Evolutionary conservation across 1,284 basidiomycete genomes (phyloP).

Genomic region (Sporisorium reilianum): DNA sequence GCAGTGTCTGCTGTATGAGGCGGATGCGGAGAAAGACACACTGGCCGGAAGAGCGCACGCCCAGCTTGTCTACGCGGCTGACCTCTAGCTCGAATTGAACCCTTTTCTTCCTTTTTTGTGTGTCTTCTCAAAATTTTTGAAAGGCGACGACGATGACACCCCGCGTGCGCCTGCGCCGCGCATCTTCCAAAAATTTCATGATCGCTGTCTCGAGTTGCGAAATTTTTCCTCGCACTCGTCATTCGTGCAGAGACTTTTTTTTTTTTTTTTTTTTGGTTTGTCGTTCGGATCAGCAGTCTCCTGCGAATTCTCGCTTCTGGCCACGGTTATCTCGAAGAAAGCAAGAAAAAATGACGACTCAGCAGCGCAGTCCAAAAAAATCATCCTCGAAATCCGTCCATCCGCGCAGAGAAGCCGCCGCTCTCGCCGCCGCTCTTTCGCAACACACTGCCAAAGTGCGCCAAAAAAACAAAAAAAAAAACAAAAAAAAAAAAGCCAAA

Average conservation of each 20-base stretch:
- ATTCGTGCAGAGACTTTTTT: too few relatives aligned
- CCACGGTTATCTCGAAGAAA: not conserved
- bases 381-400: not conserved
- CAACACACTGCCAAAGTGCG: not conserved
- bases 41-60: not conserved
- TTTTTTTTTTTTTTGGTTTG: too few relatives aligned
- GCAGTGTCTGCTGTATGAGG: too few relatives aligned
- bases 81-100: too few relatives aligned
- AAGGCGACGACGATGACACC: not conserved
- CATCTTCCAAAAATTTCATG: conserved; percentile 1
- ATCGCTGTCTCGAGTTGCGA: conserved; percentile 6
- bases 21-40: too few relatives aligned
- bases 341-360: conserved; percentile 1
- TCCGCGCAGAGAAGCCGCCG: conserved; percentile 3
- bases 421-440: not conserved
- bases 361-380: not conserved
- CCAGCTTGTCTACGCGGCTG: too few relatives aligned
- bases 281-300: too few relatives aligned
- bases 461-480: conserved; percentile 3
- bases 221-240: conserved; percentile 4
- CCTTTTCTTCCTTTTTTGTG: not conserved
- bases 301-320: not conserved
- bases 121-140: conserved; percentile 3
- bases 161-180: too few relatives aligned
- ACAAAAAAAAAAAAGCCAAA: too few relatives aligned